A percentile compares a stretch with the other conserved stretches of the same genome.
These are phyloP conservation scores for Diaporthe nobilis DNA, from an alignment of 2,329 filamentous ascomycete species.

Conservation along the genomic window DNA sequence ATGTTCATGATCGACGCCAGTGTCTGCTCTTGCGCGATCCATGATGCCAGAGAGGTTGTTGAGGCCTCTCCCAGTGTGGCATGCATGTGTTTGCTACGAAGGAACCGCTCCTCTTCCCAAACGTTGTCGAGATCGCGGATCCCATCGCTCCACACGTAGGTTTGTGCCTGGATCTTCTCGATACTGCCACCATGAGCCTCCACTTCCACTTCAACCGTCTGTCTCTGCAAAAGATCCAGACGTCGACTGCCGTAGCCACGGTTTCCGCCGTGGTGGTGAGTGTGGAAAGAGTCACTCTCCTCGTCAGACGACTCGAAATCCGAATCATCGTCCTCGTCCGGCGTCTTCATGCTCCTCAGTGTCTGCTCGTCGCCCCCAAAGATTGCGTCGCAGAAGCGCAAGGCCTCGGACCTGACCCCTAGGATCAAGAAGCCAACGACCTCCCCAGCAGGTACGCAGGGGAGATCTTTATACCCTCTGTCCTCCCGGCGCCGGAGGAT, in stretches of 20 bases:
- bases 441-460: neutral
- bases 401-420: neutral
- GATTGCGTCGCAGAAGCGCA: neutral
- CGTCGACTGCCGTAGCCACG: neutral
- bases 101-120: constrained; percentile 10
- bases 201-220: neutral
- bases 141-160: neutral
- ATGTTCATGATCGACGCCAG: constrained; percentile 18
- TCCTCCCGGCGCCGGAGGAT: neutral
- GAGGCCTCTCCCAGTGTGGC: neutral
- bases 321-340: neutral
- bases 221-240: neutral
- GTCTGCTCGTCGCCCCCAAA: neutral
- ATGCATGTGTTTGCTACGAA: constrained; percentile 9
- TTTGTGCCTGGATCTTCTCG: neutral
- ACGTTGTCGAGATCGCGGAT: neutral
- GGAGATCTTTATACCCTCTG: neutral
- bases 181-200: neutral
- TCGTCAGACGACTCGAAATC: neutral
- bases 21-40: neutral
- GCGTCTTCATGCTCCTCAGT: neutral
- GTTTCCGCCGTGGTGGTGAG: neutral
- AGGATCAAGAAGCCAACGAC: neutral
- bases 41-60: neutral
- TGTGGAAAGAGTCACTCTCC: neutral